These are phyloP conservation scores for Peziza echinospora DNA, from an alignment of 495 filamentous ascomycete genomes.

Conservation along the genomic window DNA sequence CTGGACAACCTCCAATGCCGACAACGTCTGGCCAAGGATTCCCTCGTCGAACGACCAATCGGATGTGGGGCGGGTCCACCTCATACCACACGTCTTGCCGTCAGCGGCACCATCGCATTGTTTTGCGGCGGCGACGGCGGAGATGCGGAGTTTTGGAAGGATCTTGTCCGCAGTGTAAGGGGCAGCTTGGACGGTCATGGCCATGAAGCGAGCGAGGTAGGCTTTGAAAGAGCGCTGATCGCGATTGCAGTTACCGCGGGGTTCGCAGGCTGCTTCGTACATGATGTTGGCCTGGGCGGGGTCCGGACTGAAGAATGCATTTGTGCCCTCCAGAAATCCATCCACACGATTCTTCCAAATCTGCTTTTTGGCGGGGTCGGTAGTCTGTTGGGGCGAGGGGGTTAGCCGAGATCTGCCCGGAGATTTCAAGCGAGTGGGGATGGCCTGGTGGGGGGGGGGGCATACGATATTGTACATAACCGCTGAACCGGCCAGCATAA, in stretches of 20 bases:
- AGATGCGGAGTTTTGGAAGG: slow-evolving; percentile 41
- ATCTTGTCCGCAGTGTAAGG: slow-evolving; percentile 42
- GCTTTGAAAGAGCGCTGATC: slow-evolving; percentile 76
- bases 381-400: not conserved
- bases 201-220: slow-evolving; percentile 65
- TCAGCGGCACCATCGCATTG: slow-evolving; percentile 42
- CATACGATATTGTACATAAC: slow-evolving; percentile 52
- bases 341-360: slow-evolving; percentile 39
- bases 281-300: slow-evolving; percentile 33
- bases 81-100: slow-evolving; percentile 39
- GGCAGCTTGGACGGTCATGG: slow-evolving; percentile 43
- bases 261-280: slow-evolving; percentile 44
- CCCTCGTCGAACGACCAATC: slow-evolving; percentile 24
- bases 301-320: slow-evolving; percentile 35
- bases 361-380: slow-evolving; percentile 33
- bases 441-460: slow-evolving; percentile 3
- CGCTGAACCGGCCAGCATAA: slow-evolving; percentile 41
- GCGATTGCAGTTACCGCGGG: slow-evolving; percentile 37
- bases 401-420: no score
- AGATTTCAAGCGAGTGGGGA: no score
- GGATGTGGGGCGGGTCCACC: slow-evolving; percentile 34
- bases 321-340: slow-evolving; percentile 34
- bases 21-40: slow-evolving; percentile 27
- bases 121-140: slow-evolving; percentile 43
- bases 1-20: slow-evolving; percentile 37